phyloP scores from a whole-genome alignment of 257 asterid species.

The Rehmannia glutinosa region DNA sequence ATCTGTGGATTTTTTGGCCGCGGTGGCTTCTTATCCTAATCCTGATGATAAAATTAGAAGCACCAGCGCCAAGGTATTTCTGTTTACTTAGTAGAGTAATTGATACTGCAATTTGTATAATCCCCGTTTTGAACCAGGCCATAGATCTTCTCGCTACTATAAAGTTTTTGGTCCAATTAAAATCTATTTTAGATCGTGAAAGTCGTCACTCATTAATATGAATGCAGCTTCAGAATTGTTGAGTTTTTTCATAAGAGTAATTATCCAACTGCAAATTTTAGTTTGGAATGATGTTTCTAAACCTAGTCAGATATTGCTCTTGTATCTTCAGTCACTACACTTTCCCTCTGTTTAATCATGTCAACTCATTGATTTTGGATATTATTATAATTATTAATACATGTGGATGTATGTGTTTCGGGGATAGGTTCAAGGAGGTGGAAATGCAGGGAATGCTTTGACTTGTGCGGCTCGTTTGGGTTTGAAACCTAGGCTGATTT shows the following conservation, averaged over 20 bases:
- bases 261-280: too few species aligned
- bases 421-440: constrained; percentile 83
- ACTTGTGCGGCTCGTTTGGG: constrained; percentile 94
- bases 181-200: too few species aligned
- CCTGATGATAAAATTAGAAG: constrained; percentile 92
- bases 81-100: not conserved
- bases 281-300: too few species aligned
- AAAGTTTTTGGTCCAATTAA: too few species aligned
- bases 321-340: not conserved
- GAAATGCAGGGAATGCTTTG: constrained; percentile 89
- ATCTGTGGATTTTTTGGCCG: constrained; percentile 67
- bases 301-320: not conserved
- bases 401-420: constrained; percentile 2
- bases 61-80: constrained; percentile 66
- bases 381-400: not conserved
- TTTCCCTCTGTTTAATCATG: not conserved
- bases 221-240: constrained; percentile 3
- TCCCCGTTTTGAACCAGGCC: too few species aligned
- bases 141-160: too few species aligned
- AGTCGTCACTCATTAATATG: not conserved
- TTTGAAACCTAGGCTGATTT: constrained; percentile 67
- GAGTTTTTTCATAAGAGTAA: too few species aligned
- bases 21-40: constrained; percentile 83
- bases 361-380: not conserved
- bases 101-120: not conserved